These are phyloP conservation scores for Sungouiella thailandica DNA, from an alignment of 805 yeast genomes.

Conservation along the genomic window DNA sequence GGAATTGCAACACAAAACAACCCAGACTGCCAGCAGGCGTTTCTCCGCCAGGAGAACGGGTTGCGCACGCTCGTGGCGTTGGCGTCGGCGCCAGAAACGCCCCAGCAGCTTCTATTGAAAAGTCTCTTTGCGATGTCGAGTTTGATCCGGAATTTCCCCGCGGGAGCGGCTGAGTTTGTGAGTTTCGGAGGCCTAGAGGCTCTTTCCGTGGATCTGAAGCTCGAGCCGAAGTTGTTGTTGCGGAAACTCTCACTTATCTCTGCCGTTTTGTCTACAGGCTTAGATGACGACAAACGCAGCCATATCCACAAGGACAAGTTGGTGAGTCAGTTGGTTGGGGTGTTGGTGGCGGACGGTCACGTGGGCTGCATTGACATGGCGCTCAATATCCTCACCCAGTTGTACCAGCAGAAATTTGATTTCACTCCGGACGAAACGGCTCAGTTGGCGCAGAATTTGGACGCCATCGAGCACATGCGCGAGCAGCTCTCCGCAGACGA, in stretches of 20 bases:
- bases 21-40: slow-evolving; percentile 64
- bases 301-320: slow-evolving; percentile 36
- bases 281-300: slow-evolving; percentile 33
- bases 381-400: slow-evolving; percentile 43
- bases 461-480: slow-evolving; percentile 35
- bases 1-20: slow-evolving; percentile 95
- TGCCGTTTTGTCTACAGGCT: slow-evolving; percentile 54
- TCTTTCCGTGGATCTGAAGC: too few species aligned
- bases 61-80: slow-evolving; percentile 41
- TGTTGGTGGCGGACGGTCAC: slow-evolving; percentile 32
- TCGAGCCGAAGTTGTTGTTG: slow-evolving; percentile 40
- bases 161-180: slow-evolving; percentile 53
- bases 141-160: slow-evolving; percentile 61
- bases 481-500: slow-evolving; percentile 55
- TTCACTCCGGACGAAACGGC: slow-evolving; percentile 42
- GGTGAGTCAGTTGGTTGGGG: slow-evolving; percentile 25
- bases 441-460: slow-evolving; percentile 31
- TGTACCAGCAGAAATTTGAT: slow-evolving; percentile 37
- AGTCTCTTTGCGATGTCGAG: slow-evolving; percentile 76
- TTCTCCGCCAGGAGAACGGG: slow-evolving; percentile 47
- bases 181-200: slow-evolving; percentile 59
- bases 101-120: slow-evolving; percentile 45
- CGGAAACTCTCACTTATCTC: slow-evolving; percentile 54
- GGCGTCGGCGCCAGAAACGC: slow-evolving; percentile 22
- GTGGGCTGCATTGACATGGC: slow-evolving; percentile 54